Evolutionary conservation across 2,329 filamentous ascomycete species (phyloP), one percentile per base, ranked within the genome.

Genomic region (Madurella fahalii): DNA sequence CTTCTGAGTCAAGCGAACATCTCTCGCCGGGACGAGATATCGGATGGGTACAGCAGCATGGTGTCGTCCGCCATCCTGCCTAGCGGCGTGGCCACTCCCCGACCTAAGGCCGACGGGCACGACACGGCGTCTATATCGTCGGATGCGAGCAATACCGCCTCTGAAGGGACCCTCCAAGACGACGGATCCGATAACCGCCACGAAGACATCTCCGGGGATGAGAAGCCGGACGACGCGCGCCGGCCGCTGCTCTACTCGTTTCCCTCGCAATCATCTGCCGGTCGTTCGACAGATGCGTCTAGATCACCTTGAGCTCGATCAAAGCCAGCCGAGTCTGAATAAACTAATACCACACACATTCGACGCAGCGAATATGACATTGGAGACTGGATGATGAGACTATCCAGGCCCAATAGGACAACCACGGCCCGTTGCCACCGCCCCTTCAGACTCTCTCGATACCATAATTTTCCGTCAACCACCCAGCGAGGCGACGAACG

Each of bases 1-100:
- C 68, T 76, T 8, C 60, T 81, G 60, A 74, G 74, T 50, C 74
- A 77, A 58, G 79, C 79, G 11, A 79, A 80, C 51, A 76, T 81
- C 62, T 66, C 58, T 46, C 71, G 70, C 55, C 69, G 68, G 17
- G 73, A 76, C 50, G 71, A 76, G 16, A 67, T 72, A 30, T 74
- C 77, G 11, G 74, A 77, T 53, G 73, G 72, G 37, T 78, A 74
- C 58, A 70, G 69, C 52, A 76, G 75, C 62, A 68, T 77, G 57
- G 68, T 72, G 16, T 79, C 77, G 11, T 73, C 77, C 4, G 69
- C 70, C 18, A 71, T 76, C 30, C 63, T 78, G 61, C 64, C 70
- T 59, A 70, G 67, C 11, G 65, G 63, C 12, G 11, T 12, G 34
- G 34, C 13, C 11, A 37, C 62, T 63, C 18, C 66, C 64, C 46